A percentile compares a stretch with the other conserved stretches of the same genome.
Evolutionary conservation across 2,329 filamentous ascomycete genomes (phyloP).

Genomic region (Colletotrichum tabaci): DNA sequence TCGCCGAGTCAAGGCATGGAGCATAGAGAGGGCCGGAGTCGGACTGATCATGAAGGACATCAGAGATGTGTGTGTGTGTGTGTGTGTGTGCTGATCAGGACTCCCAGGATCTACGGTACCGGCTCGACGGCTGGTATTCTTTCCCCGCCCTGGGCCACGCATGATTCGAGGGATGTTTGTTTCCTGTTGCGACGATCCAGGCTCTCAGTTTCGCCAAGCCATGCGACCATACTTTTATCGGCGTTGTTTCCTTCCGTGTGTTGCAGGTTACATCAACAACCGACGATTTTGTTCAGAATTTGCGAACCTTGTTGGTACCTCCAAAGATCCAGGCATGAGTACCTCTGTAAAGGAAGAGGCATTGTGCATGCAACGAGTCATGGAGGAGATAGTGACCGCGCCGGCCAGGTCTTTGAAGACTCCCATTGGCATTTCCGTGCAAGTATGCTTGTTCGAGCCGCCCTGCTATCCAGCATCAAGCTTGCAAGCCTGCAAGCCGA

Average conservation of each 20-base stretch:
- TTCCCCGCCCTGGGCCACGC: background rate
- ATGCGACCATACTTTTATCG: background rate
- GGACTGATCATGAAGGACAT: background rate
- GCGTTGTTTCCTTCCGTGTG: background rate
- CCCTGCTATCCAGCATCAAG: background rate
- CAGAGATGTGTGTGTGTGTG: background rate
- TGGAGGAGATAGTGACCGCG: background rate
- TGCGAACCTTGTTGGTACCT: too few relatives aligned
- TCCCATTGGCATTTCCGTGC: background rate
- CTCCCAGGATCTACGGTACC: background rate
- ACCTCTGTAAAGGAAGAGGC: background rate
- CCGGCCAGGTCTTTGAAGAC: background rate
- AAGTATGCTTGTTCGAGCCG: background rate
- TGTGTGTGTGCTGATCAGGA: background rate
- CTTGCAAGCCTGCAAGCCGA: background rate
- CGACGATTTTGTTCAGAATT: background rate
- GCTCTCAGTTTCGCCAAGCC: constrained; percentile 22
- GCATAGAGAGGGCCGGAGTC: background rate
- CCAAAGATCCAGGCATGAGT: background rate
- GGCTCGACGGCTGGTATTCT: constrained; percentile 2
- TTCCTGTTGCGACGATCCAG: constrained; percentile 8
- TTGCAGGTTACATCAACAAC: background rate
- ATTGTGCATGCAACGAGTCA: background rate
- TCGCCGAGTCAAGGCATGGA: background rate
- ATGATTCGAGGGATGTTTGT: constrained; percentile 22